Conservation (phyloP, 306 rosid species). For the Rosa lucieae region DNA sequence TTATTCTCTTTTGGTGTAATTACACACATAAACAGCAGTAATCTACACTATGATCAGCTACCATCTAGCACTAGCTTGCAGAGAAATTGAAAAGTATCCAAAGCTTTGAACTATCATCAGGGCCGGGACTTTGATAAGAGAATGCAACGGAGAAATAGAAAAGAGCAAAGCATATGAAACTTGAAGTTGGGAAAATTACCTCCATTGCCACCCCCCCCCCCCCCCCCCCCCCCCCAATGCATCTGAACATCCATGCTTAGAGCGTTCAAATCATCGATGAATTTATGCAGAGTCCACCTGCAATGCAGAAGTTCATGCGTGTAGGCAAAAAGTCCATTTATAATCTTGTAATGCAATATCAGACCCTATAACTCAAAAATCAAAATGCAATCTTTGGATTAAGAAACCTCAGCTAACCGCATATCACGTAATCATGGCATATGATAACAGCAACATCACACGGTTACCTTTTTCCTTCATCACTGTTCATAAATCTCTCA, state of each 20-base stretch:
- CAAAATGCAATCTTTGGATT: background rate
- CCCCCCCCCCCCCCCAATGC: background rate
- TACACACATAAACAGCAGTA: background rate
- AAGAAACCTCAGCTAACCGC: background rate
- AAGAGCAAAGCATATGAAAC: background rate
- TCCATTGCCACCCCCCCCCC: no score
- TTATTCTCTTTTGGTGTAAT: background rate
- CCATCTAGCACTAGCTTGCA: background rate
- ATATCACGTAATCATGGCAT: background rate
- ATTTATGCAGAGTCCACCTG: background rate
- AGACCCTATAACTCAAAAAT: background rate
- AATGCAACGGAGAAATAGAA: background rate
- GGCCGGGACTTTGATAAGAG: background rate
- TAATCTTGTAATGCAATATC: background rate
- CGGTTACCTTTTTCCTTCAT: background rate
- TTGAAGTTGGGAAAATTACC: no score
- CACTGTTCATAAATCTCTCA: background rate
- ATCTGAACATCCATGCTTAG: background rate
- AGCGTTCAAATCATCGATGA: background rate
- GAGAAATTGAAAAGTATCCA: background rate
- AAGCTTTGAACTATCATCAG: background rate
- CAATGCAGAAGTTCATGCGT: background rate
- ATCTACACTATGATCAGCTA: background rate
- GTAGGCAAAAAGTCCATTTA: background rate
- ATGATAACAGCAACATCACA: background rate